phyloP scores from a whole-genome alignment of 306 rosid genomes.

The Abrus pulchellus region DNA sequence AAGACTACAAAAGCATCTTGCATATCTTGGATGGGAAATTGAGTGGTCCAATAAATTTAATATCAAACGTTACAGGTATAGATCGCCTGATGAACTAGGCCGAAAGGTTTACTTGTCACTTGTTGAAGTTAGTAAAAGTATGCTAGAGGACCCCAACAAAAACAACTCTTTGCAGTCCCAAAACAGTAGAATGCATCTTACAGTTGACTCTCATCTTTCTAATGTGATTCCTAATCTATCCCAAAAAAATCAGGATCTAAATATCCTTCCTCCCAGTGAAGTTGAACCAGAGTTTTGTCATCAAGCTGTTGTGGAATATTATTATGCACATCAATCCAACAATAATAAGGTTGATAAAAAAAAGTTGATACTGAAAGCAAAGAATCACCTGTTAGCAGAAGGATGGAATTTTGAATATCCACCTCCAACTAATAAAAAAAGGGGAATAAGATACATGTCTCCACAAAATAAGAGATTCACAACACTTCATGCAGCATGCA shows the following conservation, averaged over 20 bases:
- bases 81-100: conserved; percentile 46
- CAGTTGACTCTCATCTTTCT: conserved; percentile 27
- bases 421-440: conserved; percentile 47
- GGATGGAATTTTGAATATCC: conserved; percentile 60
- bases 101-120: conserved; percentile 58
- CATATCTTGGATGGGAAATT: conserved; percentile 77
- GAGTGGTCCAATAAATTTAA: not conserved
- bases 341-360: not conserved
- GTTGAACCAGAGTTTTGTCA: conserved; percentile 53
- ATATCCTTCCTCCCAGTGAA: conserved; percentile 23
- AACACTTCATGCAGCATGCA: conserved; percentile 63
- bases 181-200: conserved; percentile 32
- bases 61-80: conserved; percentile 40
- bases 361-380: conserved; percentile 52
- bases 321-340: not conserved
- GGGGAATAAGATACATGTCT: conserved; percentile 54
- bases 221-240: conserved; percentile 33
- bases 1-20: conserved; percentile 61
- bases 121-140: conserved; percentile 52
- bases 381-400: conserved; percentile 56
- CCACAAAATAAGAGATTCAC: conserved; percentile 44
- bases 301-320: conserved; percentile 62
- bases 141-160: conserved; percentile 38
- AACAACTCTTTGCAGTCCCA: conserved; percentile 37
- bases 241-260: conserved; percentile 43